Percentiles rank a stretch among this genome's conserved stretches.
Conservation (phyloP, 169 alveolate genomes). For the Plasmodium yoelii region DNA sequence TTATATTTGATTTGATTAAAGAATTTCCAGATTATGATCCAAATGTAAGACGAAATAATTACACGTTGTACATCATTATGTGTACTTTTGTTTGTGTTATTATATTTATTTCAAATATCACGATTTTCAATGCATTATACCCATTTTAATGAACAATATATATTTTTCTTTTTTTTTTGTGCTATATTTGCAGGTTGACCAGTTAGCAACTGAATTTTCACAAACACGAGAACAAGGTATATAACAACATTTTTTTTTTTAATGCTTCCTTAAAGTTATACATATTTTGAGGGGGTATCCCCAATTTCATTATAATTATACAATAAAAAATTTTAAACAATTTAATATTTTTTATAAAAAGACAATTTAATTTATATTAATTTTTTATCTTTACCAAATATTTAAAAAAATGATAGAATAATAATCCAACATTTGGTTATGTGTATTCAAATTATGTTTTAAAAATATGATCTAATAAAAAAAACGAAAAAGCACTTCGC, state of each 20-base stretch:
- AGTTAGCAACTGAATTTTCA: slow-evolving; percentile 22
- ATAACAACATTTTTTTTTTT: not conserved
- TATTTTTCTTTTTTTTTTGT: slow-evolving; percentile 1
- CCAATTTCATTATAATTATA: not conserved
- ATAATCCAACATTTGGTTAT: no score
- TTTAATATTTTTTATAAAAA: no score
- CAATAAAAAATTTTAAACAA: no score
- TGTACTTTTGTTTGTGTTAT: not conserved
- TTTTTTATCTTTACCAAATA: no score
- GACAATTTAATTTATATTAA: no score
- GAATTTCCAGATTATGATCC: slow-evolving; percentile 76
- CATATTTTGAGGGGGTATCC: not conserved
- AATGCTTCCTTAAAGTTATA: not conserved
- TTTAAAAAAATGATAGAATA: no score
- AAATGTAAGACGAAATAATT: slow-evolving; percentile 21
- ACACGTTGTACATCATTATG: not conserved
- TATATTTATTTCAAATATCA: no score
- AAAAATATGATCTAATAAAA: no score
- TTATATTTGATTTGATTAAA: slow-evolving; percentile 59
- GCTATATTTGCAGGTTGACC: slow-evolving; percentile 26
- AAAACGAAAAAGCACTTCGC: no score
- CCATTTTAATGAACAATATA: no score
- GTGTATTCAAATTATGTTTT: no score
- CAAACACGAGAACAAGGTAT: slow-evolving; percentile 61
- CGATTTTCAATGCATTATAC: no score